Conservation (phyloP, 2,329 filamentous ascomycete species). For the Monilinia fructicola region DNA sequence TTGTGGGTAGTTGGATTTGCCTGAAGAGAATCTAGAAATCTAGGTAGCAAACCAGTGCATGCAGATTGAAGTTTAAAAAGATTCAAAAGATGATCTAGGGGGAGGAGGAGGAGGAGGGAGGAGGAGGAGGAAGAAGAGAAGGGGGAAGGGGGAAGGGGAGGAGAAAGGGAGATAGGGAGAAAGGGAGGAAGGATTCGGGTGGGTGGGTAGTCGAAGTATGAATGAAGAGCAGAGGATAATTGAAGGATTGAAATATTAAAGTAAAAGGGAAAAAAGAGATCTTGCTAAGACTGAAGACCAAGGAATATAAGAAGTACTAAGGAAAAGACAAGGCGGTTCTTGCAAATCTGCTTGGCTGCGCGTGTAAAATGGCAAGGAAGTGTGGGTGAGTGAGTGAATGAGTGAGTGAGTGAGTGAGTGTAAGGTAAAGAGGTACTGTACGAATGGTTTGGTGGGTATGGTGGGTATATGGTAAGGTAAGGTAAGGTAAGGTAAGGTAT, state of each 20-base stretch:
- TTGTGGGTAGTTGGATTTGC: conserved; percentile 17
- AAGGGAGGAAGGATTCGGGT: background rate
- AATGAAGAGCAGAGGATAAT: background rate
- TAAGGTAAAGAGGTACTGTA: background rate
- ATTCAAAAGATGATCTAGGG: background rate
- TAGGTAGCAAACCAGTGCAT: conserved; percentile 23
- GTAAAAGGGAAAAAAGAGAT: too few species aligned
- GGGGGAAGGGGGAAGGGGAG: too few species aligned
- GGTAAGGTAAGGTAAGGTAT: too few species aligned
- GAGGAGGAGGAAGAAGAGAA: background rate
- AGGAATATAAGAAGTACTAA: too few species aligned
- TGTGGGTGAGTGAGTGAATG: too few species aligned
- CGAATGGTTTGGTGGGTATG: too few species aligned
- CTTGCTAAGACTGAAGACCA: too few species aligned
- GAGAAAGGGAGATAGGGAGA: background rate
- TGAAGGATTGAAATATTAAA: background rate
- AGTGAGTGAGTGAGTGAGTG: background rate
- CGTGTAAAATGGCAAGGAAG: too few species aligned
- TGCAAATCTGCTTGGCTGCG: too few species aligned
- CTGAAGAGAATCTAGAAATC: background rate
- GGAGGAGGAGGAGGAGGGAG: background rate
- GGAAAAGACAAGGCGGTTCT: too few species aligned
- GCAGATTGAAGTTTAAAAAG: background rate
- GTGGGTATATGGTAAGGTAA: too few species aligned
- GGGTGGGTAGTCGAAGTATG: background rate